These are phyloP conservation scores for Pochonia chlamydosporia DNA, from an alignment of 2,329 filamentous ascomycete species.

Conservation along the genomic window DNA sequence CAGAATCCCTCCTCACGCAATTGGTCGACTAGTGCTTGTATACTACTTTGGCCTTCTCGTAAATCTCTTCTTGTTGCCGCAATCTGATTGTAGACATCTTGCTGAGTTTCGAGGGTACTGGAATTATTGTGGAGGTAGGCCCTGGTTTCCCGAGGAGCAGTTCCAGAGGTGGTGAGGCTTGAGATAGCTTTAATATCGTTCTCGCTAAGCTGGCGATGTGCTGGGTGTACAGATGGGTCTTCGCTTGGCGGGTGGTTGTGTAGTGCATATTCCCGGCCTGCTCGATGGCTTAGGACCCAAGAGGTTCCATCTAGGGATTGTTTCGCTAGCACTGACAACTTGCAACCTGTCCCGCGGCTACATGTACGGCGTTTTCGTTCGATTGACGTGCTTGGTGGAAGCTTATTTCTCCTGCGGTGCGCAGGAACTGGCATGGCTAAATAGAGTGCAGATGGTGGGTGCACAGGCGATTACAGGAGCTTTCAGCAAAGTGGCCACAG, in stretches of 20 bases:
- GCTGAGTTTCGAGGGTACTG: slow-evolving; percentile 12
- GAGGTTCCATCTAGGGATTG: slow-evolving; percentile 6
- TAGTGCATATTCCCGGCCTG: background rate
- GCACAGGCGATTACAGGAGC: too few relatives aligned
- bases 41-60: slow-evolving; percentile 12
- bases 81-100: slow-evolving; percentile 17
- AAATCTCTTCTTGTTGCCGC: slow-evolving; percentile 9
- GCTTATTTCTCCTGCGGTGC: too few relatives aligned
- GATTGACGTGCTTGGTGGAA: too few relatives aligned
- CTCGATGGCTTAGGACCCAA: slow-evolving; percentile 9
- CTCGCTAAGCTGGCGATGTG: too few relatives aligned
- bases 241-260: slow-evolving; percentile 9
- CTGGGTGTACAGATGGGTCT: too few relatives aligned
- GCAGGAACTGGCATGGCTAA: too few relatives aligned
- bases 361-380: slow-evolving; percentile 7
- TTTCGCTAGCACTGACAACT: slow-evolving; percentile 11
- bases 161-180: slow-evolving; percentile 8
- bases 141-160: slow-evolving; percentile 12
- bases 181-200: slow-evolving; percentile 6
- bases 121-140: slow-evolving; percentile 11
- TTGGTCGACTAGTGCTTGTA: slow-evolving; percentile 14
- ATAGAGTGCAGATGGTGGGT: too few relatives aligned
- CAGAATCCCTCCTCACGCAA: slow-evolving; percentile 15
- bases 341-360: slow-evolving; percentile 9
- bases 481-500: too few relatives aligned